Conservation (phyloP, 345 rosid genomes). For the Salix caprea region DNA sequence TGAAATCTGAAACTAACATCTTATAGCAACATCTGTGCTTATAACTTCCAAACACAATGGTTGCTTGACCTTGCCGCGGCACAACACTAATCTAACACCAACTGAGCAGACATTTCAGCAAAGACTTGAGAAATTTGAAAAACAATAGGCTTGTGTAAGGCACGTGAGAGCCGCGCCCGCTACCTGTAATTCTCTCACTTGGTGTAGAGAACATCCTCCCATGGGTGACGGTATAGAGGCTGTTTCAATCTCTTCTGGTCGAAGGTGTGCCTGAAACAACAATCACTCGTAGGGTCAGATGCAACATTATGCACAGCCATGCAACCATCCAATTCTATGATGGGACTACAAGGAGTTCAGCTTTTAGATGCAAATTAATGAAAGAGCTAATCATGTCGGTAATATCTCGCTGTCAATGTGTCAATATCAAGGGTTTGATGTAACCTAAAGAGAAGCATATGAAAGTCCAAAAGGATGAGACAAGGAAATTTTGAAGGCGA, state of each 20-base stretch:
- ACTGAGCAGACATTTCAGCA: slow-evolving; percentile 5
- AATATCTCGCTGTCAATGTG: not conserved
- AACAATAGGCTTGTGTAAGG: not conserved
- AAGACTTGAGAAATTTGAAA: slow-evolving; percentile 7
- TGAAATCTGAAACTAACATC: not conserved
- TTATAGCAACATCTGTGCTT: not conserved
- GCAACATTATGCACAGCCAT: not conserved
- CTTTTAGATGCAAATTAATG: not conserved
- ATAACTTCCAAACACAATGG: slow-evolving; percentile 21
- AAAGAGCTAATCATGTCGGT: not conserved
- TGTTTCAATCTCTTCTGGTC: slow-evolving; percentile 97
- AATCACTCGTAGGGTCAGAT: slow-evolving; percentile 1
- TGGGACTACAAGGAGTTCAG: not conserved
- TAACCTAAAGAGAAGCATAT: not conserved
- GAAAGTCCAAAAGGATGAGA: not conserved
- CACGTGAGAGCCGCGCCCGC: slow-evolving; percentile 10
- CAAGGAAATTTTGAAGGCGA: not conserved
- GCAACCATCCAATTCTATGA: not conserved
- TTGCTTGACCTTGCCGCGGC: not conserved
- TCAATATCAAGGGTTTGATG: slow-evolving; percentile 3
- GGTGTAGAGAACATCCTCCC: slow-evolving; percentile 99
- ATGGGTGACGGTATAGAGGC: slow-evolving; percentile 91
- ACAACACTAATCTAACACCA: slow-evolving; percentile 29
- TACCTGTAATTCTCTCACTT: slow-evolving; percentile 38
- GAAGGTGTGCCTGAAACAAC: slow-evolving; percentile 63